phyloP scores from a whole-genome alignment of 805 yeast genomes.

The Candida succiphila region DNA sequence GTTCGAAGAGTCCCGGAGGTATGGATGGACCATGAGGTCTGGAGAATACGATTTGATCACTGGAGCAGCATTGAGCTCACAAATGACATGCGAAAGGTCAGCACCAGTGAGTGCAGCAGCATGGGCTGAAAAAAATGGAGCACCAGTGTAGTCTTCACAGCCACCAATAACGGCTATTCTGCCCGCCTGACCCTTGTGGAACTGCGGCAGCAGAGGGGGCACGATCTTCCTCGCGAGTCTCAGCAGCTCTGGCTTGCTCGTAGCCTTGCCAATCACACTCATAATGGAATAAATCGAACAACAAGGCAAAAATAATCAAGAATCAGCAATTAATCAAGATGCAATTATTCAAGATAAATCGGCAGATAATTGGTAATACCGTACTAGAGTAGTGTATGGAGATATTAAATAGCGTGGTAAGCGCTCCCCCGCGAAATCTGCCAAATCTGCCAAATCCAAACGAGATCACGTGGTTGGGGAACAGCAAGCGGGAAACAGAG shows the following conservation, averaged over 20 bases:
- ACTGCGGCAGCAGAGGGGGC: slow-evolving; percentile 64
- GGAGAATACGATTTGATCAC: slow-evolving; percentile 86
- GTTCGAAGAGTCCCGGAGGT: slow-evolving; percentile 41
- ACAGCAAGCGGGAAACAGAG: no score
- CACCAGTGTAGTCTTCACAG: slow-evolving; percentile 93
- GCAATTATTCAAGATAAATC: no score
- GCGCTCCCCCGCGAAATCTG: no score
- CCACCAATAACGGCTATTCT: slow-evolving; percentile 86
- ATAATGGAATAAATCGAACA: no score
- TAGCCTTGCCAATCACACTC: no score
- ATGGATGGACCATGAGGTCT: slow-evolving; percentile 94
- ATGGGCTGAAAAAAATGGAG: slow-evolving; percentile 85
- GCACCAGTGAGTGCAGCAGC: slow-evolving; percentile 80
- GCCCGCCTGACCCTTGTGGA: slow-evolving; percentile 92
- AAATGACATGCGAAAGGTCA: slow-evolving; percentile 84
- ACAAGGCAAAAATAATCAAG: no score
- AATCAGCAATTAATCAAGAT: no score
- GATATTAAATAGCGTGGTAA: no score
- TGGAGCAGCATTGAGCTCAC: slow-evolving; percentile 68
- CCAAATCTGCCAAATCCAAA: no score
- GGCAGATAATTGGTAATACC: no score
- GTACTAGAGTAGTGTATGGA: no score
- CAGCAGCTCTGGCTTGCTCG: slow-evolving; percentile 7
- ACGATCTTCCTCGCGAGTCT: slow-evolving; percentile 42
- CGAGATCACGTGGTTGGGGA: no score